These are phyloP conservation scores for Rachicladosporium sp. DNA, from an alignment of 2,329 filamentous ascomycete genomes.

Conservation along the genomic window DNA sequence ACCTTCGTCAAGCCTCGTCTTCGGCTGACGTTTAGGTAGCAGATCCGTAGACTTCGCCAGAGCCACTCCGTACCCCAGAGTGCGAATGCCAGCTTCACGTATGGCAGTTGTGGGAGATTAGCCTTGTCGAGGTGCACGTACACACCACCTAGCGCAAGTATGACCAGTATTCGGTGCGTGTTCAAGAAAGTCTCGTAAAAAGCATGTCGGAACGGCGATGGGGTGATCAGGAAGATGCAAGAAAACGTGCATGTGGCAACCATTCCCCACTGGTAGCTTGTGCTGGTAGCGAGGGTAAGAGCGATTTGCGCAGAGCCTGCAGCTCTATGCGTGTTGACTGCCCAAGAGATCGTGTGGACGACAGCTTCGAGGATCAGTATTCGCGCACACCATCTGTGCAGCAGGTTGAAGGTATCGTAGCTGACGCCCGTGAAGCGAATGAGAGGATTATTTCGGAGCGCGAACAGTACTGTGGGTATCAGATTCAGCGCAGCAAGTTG, in stretches of 20 bases:
- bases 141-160: constrained; percentile 55
- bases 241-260: constrained; percentile 48
- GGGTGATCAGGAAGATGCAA: constrained; percentile 55
- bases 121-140: constrained; percentile 68
- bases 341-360: constrained; percentile 61
- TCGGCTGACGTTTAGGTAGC: constrained; percentile 42
- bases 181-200: constrained; percentile 97
- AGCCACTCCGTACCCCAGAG: constrained; percentile 62
- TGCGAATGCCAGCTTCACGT: constrained; percentile 60
- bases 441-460: constrained; percentile 84
- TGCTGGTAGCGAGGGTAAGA: constrained; percentile 42
- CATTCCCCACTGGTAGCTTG: constrained; percentile 55
- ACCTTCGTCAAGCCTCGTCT: constrained; percentile 38
- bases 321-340: constrained; percentile 49
- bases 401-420: constrained; percentile 91
- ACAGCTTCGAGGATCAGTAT: constrained; percentile 58
- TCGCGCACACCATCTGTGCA: constrained; percentile 73
- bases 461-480: constrained; percentile 79
- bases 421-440: constrained; percentile 72
- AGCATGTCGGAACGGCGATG: constrained; percentile 75
- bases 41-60: constrained; percentile 35
- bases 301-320: constrained; percentile 49
- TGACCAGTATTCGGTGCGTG: constrained; percentile 64
- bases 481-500: constrained; percentile 79
- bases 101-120: constrained; percentile 55